phyloP scores from a whole-genome alignment of 1,284 basidiomycete species.

The Ceratobasidium sp. region DNA sequence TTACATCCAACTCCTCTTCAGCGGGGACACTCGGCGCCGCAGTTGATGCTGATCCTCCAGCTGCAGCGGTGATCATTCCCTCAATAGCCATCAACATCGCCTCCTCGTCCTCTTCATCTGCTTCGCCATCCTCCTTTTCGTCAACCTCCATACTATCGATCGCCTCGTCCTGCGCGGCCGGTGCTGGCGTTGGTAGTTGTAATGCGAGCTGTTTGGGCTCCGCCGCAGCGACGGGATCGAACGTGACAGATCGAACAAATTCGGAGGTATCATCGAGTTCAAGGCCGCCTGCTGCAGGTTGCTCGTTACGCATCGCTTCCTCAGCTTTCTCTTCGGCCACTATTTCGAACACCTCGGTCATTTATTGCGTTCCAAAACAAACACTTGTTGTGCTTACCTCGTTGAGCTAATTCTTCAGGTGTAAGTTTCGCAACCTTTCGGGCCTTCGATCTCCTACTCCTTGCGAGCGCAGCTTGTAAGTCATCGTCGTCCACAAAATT shows the following conservation, averaged over 20 bases:
- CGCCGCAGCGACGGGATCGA: constrained; percentile 69
- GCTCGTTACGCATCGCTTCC: constrained; percentile 61
- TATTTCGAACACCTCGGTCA: constrained; percentile 72
- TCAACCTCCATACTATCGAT: constrained; percentile 79
- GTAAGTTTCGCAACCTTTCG: constrained; percentile 82
- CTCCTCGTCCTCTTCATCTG: constrained; percentile 59
- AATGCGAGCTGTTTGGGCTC: constrained; percentile 60
- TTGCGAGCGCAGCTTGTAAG: constrained; percentile 91
- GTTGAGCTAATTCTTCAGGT: constrained; percentile 86
- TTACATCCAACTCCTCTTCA: constrained; percentile 55
- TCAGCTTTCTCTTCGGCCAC: constrained; percentile 60
- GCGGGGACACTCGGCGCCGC: constrained; percentile 66
- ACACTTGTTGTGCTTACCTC: constrained; percentile 67
- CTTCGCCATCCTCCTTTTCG: constrained; percentile 78
- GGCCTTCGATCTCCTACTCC: constrained; percentile 84
- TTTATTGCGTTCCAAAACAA: not conserved
- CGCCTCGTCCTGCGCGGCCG: constrained; percentile 69
- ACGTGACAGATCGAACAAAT: constrained; percentile 91
- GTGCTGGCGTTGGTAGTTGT: constrained; percentile 51
- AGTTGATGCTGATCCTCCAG: constrained; percentile 14
- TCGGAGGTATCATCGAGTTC: constrained; percentile 98
- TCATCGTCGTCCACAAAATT: constrained; percentile 99
- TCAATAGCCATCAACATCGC: constrained; percentile 47
- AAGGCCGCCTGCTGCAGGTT: constrained; percentile 72
- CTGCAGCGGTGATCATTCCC: constrained; percentile 41